A percentile compares a stretch with the other conserved stretches of the same genome.
Evolutionary conservation across 2,329 filamentous ascomycete genomes (phyloP).

Genomic region (Chaetomiaceae sp.): DNA sequence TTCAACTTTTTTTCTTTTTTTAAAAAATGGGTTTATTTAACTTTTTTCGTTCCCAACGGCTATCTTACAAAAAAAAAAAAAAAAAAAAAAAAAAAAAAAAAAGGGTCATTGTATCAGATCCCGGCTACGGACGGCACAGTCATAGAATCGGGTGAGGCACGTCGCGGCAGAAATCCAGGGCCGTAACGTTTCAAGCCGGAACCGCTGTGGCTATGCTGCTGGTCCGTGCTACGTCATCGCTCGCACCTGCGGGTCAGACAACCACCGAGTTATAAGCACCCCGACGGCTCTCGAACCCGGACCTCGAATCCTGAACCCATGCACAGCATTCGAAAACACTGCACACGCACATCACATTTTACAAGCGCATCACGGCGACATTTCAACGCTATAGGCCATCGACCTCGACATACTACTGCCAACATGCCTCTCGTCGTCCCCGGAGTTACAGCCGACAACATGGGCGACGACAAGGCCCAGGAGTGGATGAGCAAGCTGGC

Average conservation of each 20-base stretch:
- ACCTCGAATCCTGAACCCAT: background rate
- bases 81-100: too few relatives aligned
- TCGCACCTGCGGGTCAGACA: background rate
- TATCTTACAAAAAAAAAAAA: too few relatives aligned
- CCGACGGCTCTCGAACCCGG: background rate
- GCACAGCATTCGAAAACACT: background rate
- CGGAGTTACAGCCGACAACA: conserved; percentile 45
- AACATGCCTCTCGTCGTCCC: conserved; percentile 64
- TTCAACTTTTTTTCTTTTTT: background rate
- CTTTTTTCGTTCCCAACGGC: background rate
- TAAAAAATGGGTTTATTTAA: too few relatives aligned
- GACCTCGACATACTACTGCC: conserved; percentile 15
- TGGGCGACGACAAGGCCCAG: conserved; percentile 44
- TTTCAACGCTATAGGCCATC: background rate
- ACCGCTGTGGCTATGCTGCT: background rate
- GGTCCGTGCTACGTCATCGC: background rate
- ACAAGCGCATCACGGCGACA: background rate
- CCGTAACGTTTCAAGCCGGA: too few relatives aligned
- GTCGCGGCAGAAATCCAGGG: too few relatives aligned
- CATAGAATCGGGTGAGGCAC: too few relatives aligned
- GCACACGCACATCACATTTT: background rate
- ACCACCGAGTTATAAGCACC: background rate
- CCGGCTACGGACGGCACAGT: too few relatives aligned
- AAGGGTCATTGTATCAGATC: too few relatives aligned
- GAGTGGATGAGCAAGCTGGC: conserved; percentile 60